These are phyloP conservation scores for Fusarium luffae DNA, from an alignment of 2,329 filamentous ascomycete genomes.

Conservation along the genomic window DNA sequence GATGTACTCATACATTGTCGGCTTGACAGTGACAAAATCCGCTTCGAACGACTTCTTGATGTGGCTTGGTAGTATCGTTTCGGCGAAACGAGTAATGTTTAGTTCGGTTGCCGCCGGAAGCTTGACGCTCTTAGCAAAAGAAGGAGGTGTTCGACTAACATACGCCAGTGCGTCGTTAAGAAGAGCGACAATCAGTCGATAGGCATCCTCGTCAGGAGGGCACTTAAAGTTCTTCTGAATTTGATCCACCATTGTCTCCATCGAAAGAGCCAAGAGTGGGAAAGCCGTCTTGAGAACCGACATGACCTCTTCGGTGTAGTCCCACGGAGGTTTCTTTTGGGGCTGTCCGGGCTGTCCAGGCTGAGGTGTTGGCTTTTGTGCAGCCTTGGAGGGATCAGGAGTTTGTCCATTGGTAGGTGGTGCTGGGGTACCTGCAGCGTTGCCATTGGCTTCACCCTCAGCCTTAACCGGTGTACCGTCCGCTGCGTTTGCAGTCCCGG, in stretches of 20 bases:
- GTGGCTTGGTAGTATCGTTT: slow-evolving; percentile 93
- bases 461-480: slow-evolving; percentile 56
- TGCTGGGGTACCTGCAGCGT: slow-evolving; percentile 42
- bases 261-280: slow-evolving; percentile 91
- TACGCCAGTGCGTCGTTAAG: slow-evolving; percentile 96
- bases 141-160: slow-evolving; percentile 85
- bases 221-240: slow-evolving; percentile 99
- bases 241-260: slow-evolving; percentile 99
- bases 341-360: slow-evolving; percentile 42
- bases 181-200: slow-evolving; percentile 94
- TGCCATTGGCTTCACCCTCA: slow-evolving; percentile 54
- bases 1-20: slow-evolving; percentile 98
- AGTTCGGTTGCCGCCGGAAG: slow-evolving; percentile 89
- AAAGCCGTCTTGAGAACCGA: slow-evolving; percentile 96
- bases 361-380: slow-evolving; percentile 30
- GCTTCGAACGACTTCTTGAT: slow-evolving; percentile 96
- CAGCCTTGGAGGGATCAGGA: slow-evolving; percentile 41
- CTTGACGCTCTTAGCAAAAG: slow-evolving; percentile 92
- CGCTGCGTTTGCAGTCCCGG: slow-evolving; percentile 63
- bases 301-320: slow-evolving; percentile 95
- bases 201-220: slow-evolving; percentile 96
- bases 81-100: slow-evolving; percentile 96
- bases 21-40: slow-evolving; percentile 96
- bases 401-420: slow-evolving; percentile 45
- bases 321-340: slow-evolving; percentile 88